Conservation (phyloP, 257 asterid species). For the Nyctanthes arbortristis region DNA sequence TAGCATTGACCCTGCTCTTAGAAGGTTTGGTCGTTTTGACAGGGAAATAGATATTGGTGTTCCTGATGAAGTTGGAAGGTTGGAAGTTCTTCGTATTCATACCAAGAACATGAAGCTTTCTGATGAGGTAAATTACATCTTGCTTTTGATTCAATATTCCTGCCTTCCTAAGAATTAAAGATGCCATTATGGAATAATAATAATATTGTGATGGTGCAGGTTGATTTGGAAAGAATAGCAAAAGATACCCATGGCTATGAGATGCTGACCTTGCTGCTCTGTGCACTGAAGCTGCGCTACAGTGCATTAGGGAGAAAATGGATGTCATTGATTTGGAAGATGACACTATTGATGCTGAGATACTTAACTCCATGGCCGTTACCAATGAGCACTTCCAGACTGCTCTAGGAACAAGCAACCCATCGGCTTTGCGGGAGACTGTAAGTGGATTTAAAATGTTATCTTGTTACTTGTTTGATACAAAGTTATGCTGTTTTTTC, state of each 20-base stretch:
- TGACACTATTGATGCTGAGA: conserved; percentile 60
- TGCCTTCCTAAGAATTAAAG: neutral
- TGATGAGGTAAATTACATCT: conserved; percentile 44
- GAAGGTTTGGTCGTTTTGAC: conserved; percentile 68
- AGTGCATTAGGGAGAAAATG: conserved; percentile 64
- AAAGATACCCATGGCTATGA: conserved; percentile 59
- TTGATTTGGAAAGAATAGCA: conserved; percentile 52
- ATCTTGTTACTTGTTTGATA: neutral
- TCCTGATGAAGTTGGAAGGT: conserved; percentile 67
- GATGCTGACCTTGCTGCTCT: conserved; percentile 69
- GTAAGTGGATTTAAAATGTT: conserved; percentile 30
- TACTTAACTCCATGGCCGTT: conserved; percentile 62
- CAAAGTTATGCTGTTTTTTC: neutral
- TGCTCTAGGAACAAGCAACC: conserved; percentile 62
- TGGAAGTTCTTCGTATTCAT: conserved; percentile 64
- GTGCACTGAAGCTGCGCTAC: conserved; percentile 68
- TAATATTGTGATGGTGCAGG: conserved; percentile 31
- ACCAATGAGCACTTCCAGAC: conserved; percentile 58
- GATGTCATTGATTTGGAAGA: conserved; percentile 65
- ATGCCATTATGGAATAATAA: neutral
- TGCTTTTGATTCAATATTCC: neutral
- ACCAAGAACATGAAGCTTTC: conserved; percentile 65
- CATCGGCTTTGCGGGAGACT: conserved; percentile 62
- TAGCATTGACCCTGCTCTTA: conserved; percentile 61
- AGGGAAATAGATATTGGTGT: conserved; percentile 68